phyloP scores from a whole-genome alignment of 306 rosid species.

The Corylus avellana region DNA sequence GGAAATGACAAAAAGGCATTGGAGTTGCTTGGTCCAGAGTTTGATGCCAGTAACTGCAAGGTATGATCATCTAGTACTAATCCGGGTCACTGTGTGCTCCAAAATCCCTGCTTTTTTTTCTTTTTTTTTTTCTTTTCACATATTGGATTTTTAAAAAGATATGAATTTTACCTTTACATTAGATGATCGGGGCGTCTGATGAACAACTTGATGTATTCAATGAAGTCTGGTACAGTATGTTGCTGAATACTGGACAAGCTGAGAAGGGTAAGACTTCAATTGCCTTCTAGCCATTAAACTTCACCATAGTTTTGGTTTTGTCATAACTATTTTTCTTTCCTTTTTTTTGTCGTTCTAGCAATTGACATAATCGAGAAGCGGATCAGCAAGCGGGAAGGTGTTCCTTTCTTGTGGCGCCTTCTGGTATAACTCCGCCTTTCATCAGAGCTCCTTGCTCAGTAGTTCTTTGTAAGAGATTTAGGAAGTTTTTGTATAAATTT shows the following conservation, averaged over 20 bases:
- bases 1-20: constrained; percentile 55
- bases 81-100: background rate
- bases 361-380: constrained; percentile 59
- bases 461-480: constrained; percentile 6
- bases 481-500: background rate
- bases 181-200: constrained; percentile 85
- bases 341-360: constrained; percentile 35
- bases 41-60: constrained; percentile 69
- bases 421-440: constrained; percentile 45
- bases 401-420: constrained; percentile 73
- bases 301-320: background rate
- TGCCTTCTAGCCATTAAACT: background rate
- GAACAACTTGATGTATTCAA: constrained; percentile 89
- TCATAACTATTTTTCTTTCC: background rate
- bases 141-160: background rate
- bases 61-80: constrained; percentile 35
- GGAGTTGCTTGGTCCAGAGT: constrained; percentile 70
- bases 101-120: background rate
- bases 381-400: constrained; percentile 58
- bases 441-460: background rate
- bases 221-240: constrained; percentile 73
- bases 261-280: constrained; percentile 48
- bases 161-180: constrained; percentile 7
- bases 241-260: constrained; percentile 61
- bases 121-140: background rate